These are phyloP conservation scores for Calonectria fujianensis DNA, from an alignment of 2,329 filamentous ascomycete genomes.

Conservation along the genomic window DNA sequence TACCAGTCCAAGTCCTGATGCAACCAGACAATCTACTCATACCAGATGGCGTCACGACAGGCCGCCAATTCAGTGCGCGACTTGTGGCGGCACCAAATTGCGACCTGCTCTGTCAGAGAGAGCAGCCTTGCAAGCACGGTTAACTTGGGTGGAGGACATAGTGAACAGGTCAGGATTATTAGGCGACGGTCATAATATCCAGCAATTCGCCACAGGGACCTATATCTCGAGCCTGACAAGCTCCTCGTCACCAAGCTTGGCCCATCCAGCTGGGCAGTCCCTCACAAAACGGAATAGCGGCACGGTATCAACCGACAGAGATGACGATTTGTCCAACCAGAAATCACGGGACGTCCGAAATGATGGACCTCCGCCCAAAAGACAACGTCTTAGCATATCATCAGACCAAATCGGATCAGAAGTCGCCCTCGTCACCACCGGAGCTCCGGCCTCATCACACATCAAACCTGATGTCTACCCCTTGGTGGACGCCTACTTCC, in stretches of 20 bases:
- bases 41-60: background rate
- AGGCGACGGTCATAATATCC: background rate
- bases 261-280: background rate
- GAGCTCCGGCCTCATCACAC: background rate
- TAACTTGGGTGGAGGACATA: slow-evolving; percentile 17
- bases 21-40: background rate
- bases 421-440: background rate
- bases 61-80: background rate
- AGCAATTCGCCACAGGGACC: background rate
- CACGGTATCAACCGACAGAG: background rate
- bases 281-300: background rate
- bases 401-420: background rate
- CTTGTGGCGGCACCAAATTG: background rate
- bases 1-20: no score
- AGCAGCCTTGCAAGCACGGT: slow-evolving; percentile 1
- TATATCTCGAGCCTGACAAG: background rate
- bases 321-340: background rate
- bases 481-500: slow-evolving; percentile 64
- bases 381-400: background rate
- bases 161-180: slow-evolving; percentile 13
- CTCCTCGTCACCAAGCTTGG: background rate
- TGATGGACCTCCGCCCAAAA: slow-evolving; percentile 3
- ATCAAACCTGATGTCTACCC: background rate
- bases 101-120: background rate
- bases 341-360: background rate